Evolutionary conservation across 2,329 filamentous ascomycete genomes (phyloP), one percentile per base, ranked within the genome.

Genomic region (Zasmidium angulare): DNA sequence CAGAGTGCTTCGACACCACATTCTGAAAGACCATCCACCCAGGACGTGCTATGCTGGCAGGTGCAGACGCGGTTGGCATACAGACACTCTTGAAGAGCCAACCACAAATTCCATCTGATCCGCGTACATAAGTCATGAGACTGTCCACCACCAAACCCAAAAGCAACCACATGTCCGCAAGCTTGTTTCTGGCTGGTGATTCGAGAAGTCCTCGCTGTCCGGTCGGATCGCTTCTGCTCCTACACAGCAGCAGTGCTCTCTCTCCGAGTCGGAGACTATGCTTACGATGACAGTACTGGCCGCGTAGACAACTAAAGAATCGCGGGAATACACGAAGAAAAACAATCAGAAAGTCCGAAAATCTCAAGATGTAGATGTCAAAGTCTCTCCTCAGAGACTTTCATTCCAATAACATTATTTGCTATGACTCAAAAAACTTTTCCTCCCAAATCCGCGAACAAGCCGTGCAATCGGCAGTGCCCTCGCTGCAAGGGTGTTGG

Each of bases 401-500:
- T 17, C 36, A 43, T 43, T 43, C 14, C 36, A 7, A 19, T 43
- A n/a, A n/a, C n/a, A n/a, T n/a, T n/a, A n/a, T n/a, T n/a, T 43
- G n/a, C n/a, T 43, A 43, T 19, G 4, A 7, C n/a, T 10, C 36
- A 43, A 19, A 7, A 17, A 43, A 43, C 36, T 43, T 43, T 43
- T 43, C 36, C 36, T 43, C 36, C 36, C 36, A 7, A 43, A 43
- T 10, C 6, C 4, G 11, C 36, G n/a, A 43, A 43, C 36, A 43
- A 43, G 36, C 36, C 36, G 36, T 46, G 49, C 23, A 23, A 46
- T 49, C 36, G 36, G 19, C 49, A 40, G 50, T 50, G 56, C 55
- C 55, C 50, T 58, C 55, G 55, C 46, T 50, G 56, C 56, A 46
- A 56, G 46, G 49, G n/a, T n/a, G n/a, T 48, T 21, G 55, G 50